Conservation (phyloP, 2,329 filamentous ascomycete species). For the Claviceps sp. region DNA sequence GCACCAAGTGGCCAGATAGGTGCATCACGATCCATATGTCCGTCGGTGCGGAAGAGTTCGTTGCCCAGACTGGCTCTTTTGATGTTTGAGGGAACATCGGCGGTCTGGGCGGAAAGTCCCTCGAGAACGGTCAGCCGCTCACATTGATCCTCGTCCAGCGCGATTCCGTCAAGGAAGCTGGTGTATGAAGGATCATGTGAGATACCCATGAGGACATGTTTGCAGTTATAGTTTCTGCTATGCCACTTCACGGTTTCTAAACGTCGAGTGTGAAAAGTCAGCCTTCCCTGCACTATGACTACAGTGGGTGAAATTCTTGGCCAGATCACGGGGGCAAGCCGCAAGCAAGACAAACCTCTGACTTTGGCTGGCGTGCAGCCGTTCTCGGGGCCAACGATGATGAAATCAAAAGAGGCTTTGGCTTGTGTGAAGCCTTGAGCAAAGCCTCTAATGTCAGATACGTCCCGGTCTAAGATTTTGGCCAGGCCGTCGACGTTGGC, state of each 20-base stretch:
- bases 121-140: slow-evolving; percentile 40
- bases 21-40: slow-evolving; percentile 24
- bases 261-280: neutral
- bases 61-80: slow-evolving; percentile 31
- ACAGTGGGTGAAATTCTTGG: neutral
- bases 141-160: slow-evolving; percentile 28
- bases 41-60: slow-evolving; percentile 40
- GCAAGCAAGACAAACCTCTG: slow-evolving; percentile 30
- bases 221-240: slow-evolving; percentile 47
- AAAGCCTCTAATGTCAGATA: slow-evolving; percentile 41
- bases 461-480: slow-evolving; percentile 35
- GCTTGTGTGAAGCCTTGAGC: slow-evolving; percentile 45
- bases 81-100: slow-evolving; percentile 32
- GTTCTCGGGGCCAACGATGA: slow-evolving; percentile 47
- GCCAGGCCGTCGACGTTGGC: slow-evolving; percentile 39
- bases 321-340: no score
- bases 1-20: slow-evolving; percentile 9
- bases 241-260: slow-evolving; percentile 42
- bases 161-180: slow-evolving; percentile 42
- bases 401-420: slow-evolving; percentile 47
- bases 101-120: slow-evolving; percentile 32
- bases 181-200: slow-evolving; percentile 49
- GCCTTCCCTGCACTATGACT: neutral
- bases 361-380: slow-evolving; percentile 48
- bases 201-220: slow-evolving; percentile 46